phyloP scores from a whole-genome alignment of 1,284 basidiomycete genomes.

The Moniliophthora roreri region DNA sequence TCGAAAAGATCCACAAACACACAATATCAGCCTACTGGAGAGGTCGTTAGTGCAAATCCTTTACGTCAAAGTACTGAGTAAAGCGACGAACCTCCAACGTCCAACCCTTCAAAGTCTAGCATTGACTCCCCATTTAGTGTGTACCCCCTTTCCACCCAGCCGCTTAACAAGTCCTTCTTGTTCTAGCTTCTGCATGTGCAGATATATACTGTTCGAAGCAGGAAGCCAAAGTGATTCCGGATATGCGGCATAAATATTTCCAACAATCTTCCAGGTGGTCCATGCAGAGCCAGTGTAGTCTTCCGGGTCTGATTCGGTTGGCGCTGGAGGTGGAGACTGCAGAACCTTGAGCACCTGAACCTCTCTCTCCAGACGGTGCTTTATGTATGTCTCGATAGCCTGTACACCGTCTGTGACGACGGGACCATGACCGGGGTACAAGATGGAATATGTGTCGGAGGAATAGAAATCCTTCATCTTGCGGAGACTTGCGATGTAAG shows the following conservation, averaged over 20 bases:
- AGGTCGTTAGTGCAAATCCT: too few relatives aligned
- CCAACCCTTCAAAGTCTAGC: not conserved
- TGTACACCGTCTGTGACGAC: slow-evolving; percentile 60
- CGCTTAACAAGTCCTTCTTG: slow-evolving; percentile 58
- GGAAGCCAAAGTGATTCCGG: slow-evolving; percentile 73
- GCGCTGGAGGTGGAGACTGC: slow-evolving; percentile 26
- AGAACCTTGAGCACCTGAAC: slow-evolving; percentile 73
- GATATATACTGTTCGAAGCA: slow-evolving; percentile 66
- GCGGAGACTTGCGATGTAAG: slow-evolving; percentile 73
- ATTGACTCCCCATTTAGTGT: slow-evolving; percentile 34
- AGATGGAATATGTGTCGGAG: slow-evolving; percentile 34
- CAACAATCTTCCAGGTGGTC: slow-evolving; percentile 69
- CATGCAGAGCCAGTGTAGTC: slow-evolving; percentile 30
- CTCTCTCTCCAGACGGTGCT: slow-evolving; percentile 84
- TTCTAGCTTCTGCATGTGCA: slow-evolving; percentile 78
- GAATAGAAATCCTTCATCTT: slow-evolving; percentile 51
- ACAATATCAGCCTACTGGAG: too few relatives aligned
- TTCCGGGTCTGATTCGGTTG: slow-evolving; percentile 19
- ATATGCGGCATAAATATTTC: slow-evolving; percentile 67
- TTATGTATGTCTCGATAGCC: slow-evolving; percentile 73
- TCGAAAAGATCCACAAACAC: too few relatives aligned
- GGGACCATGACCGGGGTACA: slow-evolving; percentile 92
- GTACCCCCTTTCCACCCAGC: slow-evolving; percentile 47
- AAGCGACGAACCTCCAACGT: too few relatives aligned
- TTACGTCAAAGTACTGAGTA: too few relatives aligned